Evolutionary conservation across 1,139 yeast genomes (phyloP).

Genomic region (Suhomyces choctaworum): DNA sequence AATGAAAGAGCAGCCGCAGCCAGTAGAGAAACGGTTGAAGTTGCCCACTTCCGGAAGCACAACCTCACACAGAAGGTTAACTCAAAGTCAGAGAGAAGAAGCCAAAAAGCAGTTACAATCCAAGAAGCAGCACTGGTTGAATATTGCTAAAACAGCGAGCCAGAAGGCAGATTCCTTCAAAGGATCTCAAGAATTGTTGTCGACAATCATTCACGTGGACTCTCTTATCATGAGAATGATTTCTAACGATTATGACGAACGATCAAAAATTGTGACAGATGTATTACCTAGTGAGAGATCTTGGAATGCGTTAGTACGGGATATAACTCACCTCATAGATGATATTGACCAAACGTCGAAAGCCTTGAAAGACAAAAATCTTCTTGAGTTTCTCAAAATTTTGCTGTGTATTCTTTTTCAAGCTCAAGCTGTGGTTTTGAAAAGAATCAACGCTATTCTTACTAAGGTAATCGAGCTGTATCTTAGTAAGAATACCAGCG

Average conservation of each 20-base stretch:
- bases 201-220: slow-evolving; percentile 35
- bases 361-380: slow-evolving; percentile 21
- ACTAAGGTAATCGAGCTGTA: slow-evolving; percentile 28
- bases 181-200: slow-evolving; percentile 23
- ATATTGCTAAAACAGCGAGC: slow-evolving; percentile 30
- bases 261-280: slow-evolving; percentile 27
- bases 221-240: slow-evolving; percentile 32
- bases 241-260: slow-evolving; percentile 38
- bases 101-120: slow-evolving; percentile 18
- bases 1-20: slow-evolving; percentile 16
- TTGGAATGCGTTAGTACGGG: slow-evolving; percentile 36
- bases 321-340: slow-evolving; percentile 25
- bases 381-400: slow-evolving; percentile 24
- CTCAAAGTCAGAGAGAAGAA: slow-evolving; percentile 20
- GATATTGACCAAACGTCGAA: slow-evolving; percentile 21
- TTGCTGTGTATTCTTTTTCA: slow-evolving; percentile 34
- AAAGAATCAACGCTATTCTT: slow-evolving; percentile 31
- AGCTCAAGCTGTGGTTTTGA: slow-evolving; percentile 31
- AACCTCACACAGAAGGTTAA: slow-evolving; percentile 5
- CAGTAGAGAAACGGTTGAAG: slow-evolving; percentile 11
- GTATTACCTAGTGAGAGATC: slow-evolving; percentile 35
- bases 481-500: slow-evolving; percentile 17
- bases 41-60: slow-evolving; percentile 11
- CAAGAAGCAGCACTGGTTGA: slow-evolving; percentile 33
- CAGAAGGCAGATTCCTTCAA: slow-evolving; percentile 22